Evolutionary conservation across 352 stramenopile genomes (phyloP).

Genomic region (Phytophthora rubi): DNA sequence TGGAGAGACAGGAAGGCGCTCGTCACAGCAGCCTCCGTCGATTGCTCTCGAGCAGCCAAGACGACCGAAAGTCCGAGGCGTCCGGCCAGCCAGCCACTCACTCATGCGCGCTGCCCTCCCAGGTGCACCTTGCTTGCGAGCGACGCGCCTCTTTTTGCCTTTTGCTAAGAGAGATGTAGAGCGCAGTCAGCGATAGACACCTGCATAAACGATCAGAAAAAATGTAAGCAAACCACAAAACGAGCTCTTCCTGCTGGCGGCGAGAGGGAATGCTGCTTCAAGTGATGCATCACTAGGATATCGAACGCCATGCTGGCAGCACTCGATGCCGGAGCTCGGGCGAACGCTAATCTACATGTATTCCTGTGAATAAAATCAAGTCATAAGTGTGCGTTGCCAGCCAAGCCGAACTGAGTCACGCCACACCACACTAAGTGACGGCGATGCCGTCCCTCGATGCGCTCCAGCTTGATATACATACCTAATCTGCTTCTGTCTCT

Average conservation of each 20-base stretch:
- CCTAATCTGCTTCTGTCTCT: constrained; percentile 7
- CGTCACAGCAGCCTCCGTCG: constrained; percentile 29
- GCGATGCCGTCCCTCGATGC: neutral
- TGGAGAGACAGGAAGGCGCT: constrained; percentile 20
- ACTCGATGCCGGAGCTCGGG: neutral
- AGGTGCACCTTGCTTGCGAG: constrained; percentile 23
- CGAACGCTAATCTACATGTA: constrained; percentile 42
- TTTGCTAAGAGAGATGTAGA: constrained; percentile 14
- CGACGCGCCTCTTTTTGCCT: constrained; percentile 17
- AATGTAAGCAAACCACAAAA: constrained; percentile 28
- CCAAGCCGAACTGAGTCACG: neutral
- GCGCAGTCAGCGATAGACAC: constrained; percentile 30
- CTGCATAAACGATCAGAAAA: constrained; percentile 25
- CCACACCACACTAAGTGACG: neutral
- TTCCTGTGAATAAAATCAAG: constrained; percentile 28
- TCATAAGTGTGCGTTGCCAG: constrained; percentile 17
- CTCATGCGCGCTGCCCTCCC: constrained; percentile 16
- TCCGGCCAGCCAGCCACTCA: constrained; percentile 5
- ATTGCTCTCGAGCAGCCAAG: constrained; percentile 14
- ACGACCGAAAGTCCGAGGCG: constrained; percentile 1
- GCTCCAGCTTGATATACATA: constrained; percentile 18
- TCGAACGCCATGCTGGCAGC: constrained; percentile 1
- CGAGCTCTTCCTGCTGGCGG: too few species aligned
- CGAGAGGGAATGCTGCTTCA: neutral
- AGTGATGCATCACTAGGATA: neutral